Percentiles rank a stretch among this genome's conserved stretches.
Evolutionary conservation across 305 asterid species (phyloP).

Genomic region (Solanum hybrid): DNA sequence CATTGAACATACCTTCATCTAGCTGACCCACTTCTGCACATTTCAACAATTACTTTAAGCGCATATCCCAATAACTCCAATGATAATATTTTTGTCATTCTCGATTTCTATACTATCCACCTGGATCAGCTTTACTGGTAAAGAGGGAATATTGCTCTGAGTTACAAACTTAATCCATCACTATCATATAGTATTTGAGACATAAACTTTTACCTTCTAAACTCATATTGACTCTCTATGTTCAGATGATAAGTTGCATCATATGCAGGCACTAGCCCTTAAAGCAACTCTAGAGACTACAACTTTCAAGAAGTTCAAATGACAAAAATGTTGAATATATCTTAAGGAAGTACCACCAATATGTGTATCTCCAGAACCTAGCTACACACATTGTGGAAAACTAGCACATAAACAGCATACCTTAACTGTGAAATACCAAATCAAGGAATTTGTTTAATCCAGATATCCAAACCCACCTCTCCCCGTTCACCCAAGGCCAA

Average conservation of each 20-base stretch:
- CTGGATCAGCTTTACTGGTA: conserved; percentile 2
- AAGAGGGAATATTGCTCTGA: not conserved
- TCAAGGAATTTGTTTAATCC: not conserved
- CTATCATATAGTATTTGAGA: not conserved
- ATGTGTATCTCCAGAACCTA: not conserved
- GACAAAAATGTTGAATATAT: not conserved
- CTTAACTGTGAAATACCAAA: not conserved
- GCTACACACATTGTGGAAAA: not conserved
- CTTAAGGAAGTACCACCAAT: not conserved
- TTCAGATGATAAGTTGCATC: not conserved
- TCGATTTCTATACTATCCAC: not conserved
- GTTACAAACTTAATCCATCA: not conserved
- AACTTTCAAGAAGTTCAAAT: not conserved
- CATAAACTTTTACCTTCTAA: not conserved
- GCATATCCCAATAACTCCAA: not conserved
- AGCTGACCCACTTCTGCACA: conserved; percentile 1
- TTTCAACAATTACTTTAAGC: not conserved
- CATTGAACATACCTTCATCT: not conserved
- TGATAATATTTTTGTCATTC: not conserved
- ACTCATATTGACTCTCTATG: not conserved
- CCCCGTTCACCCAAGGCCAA: not conserved
- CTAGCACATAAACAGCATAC: not conserved
- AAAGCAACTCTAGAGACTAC: not conserved
- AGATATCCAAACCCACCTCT: not conserved
- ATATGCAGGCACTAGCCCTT: not conserved